phyloP scores from a whole-genome alignment of 1,284 basidiomycete species.

The Rhodotorula mucilaginosa region DNA sequence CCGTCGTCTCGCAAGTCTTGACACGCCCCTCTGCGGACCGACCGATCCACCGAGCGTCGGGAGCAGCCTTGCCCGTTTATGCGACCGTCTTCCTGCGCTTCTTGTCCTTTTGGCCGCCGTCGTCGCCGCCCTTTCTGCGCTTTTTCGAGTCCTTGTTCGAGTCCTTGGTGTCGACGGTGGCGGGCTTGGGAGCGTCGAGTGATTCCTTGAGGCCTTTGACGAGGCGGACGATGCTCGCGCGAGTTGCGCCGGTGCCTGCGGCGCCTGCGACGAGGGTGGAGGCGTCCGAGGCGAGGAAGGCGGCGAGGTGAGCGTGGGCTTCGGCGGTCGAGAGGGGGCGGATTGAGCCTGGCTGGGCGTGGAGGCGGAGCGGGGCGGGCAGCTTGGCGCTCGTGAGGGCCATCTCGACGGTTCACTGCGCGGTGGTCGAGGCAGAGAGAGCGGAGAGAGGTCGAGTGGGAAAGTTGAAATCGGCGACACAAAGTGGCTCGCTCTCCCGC shows the following conservation, averaged over 20 bases:
- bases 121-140: constrained; percentile 27
- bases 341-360: not conserved
- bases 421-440: not conserved
- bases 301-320: constrained; percentile 5
- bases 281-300: constrained; percentile 19
- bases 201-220: constrained; percentile 22
- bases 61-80: not conserved
- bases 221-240: constrained; percentile 22
- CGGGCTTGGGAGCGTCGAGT: constrained; percentile 5
- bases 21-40: not conserved
- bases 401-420: not conserved
- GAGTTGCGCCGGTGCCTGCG: constrained; percentile 17
- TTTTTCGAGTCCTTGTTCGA: constrained; percentile 14
- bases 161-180: not conserved
- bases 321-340: not conserved
- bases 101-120: constrained; percentile 8
- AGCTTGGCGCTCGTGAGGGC: constrained; percentile 17
- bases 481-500: too few relatives aligned
- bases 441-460: not conserved
- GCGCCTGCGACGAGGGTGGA: constrained; percentile 13
- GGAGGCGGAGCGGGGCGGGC: constrained; percentile 33
- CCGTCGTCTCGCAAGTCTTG: not conserved
- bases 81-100: constrained; percentile 28
- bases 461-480: too few relatives aligned
- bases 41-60: not conserved